A percentile compares a stretch with the other conserved stretches of the same genome.
These are phyloP conservation scores for Volvox africanus DNA, from an alignment of 139 green algal species.

Conservation along the genomic window DNA sequence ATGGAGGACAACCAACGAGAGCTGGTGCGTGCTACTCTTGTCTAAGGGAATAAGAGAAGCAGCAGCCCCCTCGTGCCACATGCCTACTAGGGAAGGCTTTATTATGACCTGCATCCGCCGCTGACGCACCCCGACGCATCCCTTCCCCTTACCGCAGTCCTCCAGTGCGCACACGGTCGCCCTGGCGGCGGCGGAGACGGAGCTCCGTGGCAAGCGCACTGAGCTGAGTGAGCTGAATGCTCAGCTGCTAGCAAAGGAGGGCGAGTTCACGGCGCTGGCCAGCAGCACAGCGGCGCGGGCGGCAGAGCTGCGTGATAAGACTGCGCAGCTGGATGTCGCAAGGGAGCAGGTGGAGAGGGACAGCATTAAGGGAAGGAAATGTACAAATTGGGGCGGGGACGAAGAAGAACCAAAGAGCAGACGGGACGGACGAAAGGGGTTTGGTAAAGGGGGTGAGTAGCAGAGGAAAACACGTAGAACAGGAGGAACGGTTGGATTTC, in stretches of 20 bases:
- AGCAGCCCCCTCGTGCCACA: not conserved
- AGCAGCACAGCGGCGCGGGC: conserved; percentile 42
- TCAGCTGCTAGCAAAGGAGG: conserved; percentile 15
- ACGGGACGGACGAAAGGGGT: no score
- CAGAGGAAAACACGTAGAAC: no score
- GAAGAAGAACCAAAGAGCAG: no score
- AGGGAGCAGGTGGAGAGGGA: not conserved
- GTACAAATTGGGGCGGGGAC: no score
- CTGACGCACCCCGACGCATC: not conserved
- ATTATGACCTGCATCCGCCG: not conserved
- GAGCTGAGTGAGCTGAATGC: conserved; percentile 29
- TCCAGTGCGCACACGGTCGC: not conserved
- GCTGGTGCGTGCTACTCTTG: conserved; percentile 14
- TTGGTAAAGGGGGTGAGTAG: no score
- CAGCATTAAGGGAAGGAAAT: not conserved
- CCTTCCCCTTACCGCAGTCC: not conserved
- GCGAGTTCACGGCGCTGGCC: conserved; percentile 45
- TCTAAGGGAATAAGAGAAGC: not conserved
- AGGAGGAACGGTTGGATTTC: not conserved
- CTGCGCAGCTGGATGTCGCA: conserved; percentile 13
- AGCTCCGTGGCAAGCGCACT: conserved; percentile 34
- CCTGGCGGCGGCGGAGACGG: conserved; percentile 3
- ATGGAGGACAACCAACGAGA: conserved; percentile 23
- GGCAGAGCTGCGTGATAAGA: conserved; percentile 52
- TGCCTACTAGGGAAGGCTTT: no score